These are phyloP conservation scores for Calamus simplicifolius DNA, from an alignment of 176 grass and related monocot species.

Conservation along the genomic window DNA sequence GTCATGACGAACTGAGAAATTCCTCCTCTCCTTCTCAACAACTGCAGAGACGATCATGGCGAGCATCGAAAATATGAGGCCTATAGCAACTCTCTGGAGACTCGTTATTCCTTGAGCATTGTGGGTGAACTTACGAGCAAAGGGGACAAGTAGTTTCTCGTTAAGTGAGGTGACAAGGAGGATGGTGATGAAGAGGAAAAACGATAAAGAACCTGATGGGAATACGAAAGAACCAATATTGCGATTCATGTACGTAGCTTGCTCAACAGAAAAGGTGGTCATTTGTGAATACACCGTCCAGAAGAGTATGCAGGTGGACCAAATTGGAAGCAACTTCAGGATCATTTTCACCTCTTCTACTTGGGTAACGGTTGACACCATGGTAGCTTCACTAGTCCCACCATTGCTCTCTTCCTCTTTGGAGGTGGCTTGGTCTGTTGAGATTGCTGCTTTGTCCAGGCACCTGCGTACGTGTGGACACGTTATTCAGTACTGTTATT, in stretches of 20 bases:
- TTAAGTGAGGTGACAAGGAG: constrained; percentile 63
- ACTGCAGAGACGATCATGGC: constrained; percentile 45
- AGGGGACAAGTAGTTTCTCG: constrained; percentile 50
- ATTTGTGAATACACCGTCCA: constrained; percentile 64
- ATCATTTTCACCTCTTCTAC: constrained; percentile 61
- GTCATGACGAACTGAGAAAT: neutral
- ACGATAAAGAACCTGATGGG: constrained; percentile 42
- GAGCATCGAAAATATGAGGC: constrained; percentile 32
- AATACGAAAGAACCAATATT: constrained; percentile 21
- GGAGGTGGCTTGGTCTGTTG: neutral
- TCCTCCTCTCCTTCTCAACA: constrained; percentile 31
- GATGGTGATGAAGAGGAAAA: constrained; percentile 51
- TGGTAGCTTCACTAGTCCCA: neutral
- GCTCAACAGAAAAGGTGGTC: constrained; percentile 54
- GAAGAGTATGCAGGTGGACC: constrained; percentile 58
- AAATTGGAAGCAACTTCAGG: constrained; percentile 40
- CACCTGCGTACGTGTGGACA: constrained; percentile 12
- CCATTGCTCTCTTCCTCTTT: neutral
- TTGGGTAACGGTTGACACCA: constrained; percentile 27
- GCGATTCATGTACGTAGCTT: constrained; percentile 50
- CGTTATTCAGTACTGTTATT: neutral
- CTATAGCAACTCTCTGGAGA: constrained; percentile 42
- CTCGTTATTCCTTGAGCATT: constrained; percentile 34
- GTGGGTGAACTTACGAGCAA: constrained; percentile 27
- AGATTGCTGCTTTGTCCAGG: constrained; percentile 39